Evolutionary conservation across 805 yeast species (phyloP).

Genomic region (Wickerhamiella hasegawae): DNA sequence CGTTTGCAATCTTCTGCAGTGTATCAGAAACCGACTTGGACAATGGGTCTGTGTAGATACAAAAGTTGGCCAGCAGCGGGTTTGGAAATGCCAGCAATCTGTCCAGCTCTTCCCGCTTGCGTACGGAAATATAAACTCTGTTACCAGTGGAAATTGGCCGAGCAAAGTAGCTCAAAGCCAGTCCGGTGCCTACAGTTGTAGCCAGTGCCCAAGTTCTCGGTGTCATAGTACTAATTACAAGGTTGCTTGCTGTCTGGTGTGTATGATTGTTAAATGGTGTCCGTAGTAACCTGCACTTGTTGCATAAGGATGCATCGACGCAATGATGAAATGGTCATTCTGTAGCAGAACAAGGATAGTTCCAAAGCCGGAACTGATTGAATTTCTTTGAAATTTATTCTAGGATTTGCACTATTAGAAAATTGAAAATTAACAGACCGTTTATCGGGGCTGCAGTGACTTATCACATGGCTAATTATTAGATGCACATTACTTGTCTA

Average conservation of each 20-base stretch:
- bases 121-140: constrained; percentile 36
- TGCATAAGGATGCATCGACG: too few species aligned
- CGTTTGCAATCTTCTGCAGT: constrained; percentile 33
- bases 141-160: constrained; percentile 14
- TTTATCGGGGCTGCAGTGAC: too few species aligned
- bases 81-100: constrained; percentile 32
- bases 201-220: constrained; percentile 9
- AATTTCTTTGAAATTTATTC: too few species aligned
- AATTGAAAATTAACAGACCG: too few species aligned
- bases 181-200: constrained; percentile 9
- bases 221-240: constrained; percentile 3
- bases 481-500: too few species aligned
- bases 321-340: too few species aligned
- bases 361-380: too few species aligned
- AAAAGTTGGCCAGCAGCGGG: constrained; percentile 60
- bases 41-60: constrained; percentile 44
- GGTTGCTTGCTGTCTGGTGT: neutral
- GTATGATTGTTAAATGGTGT: too few species aligned
- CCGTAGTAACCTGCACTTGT: too few species aligned
- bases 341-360: too few species aligned
- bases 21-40: constrained; percentile 49
- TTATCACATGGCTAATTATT: too few species aligned
- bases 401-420: too few species aligned
- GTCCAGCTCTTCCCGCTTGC: constrained; percentile 44
- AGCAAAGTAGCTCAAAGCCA: constrained; percentile 1